These are phyloP conservation scores for Pilatotrama ljubarskyi DNA, from an alignment of 768 basidiomycete species.

Conservation along the genomic window DNA sequence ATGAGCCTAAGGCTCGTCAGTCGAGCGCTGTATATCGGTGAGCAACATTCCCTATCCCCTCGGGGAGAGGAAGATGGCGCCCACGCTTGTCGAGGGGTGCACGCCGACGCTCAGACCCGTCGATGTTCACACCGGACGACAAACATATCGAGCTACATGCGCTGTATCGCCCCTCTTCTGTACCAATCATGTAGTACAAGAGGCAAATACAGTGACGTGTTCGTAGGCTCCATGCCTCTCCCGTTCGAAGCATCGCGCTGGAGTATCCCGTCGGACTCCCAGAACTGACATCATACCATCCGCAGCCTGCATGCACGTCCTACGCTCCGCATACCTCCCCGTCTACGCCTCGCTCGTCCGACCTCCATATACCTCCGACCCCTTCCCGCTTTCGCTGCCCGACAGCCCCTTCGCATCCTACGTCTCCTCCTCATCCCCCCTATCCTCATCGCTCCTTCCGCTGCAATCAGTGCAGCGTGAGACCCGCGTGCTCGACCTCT, in stretches of 20 bases:
- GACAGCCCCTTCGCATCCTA: conserved; percentile 26
- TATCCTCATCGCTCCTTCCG: conserved; percentile 26
- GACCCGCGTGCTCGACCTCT: conserved; percentile 71
- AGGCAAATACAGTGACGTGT: conserved; percentile 7
- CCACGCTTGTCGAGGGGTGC: too few relatives aligned
- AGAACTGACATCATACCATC: background rate
- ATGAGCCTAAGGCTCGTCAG: conserved; percentile 64
- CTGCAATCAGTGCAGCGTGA: conserved; percentile 64
- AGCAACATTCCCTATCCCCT: conserved; percentile 16
- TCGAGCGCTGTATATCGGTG: conserved; percentile 67
- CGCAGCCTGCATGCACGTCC: conserved; percentile 76
- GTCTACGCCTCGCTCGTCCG: conserved; percentile 64
- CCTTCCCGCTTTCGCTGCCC: conserved; percentile 57
- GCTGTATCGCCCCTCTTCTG: conserved; percentile 3
- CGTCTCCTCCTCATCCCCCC: conserved; percentile 22
- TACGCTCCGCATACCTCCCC: conserved; percentile 73
- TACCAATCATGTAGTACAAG: conserved; percentile 2
- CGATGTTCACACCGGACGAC: too few relatives aligned
- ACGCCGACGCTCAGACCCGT: too few relatives aligned
- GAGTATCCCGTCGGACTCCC: background rate
- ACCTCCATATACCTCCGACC: conserved; percentile 73
- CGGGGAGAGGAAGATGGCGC: background rate
- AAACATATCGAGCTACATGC: background rate
- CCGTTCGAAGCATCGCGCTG: background rate
- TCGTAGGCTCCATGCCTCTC: background rate